Evolutionary conservation across 2,329 filamentous ascomycete genomes (phyloP).

Genomic region (Ambrosiella xylebori): DNA sequence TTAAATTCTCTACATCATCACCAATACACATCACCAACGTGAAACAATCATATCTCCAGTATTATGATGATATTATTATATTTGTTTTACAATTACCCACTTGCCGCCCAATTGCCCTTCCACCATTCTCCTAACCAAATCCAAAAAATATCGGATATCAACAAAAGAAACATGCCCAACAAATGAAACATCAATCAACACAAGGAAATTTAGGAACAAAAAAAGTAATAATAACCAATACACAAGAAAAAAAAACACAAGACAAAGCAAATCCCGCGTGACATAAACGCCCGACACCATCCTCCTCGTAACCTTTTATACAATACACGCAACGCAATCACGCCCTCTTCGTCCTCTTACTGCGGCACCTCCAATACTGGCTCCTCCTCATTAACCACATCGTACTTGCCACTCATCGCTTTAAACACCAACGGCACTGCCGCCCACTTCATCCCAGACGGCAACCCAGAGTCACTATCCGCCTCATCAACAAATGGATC

Average conservation of each 20-base stretch:
- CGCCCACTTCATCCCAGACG: constrained; percentile 36
- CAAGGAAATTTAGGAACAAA: no score
- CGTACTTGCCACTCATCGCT: constrained; percentile 60
- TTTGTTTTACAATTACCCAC: no score
- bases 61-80: no score
- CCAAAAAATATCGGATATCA: no score
- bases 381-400: constrained; percentile 24
- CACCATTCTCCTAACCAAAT: no score
- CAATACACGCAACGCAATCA: neutral
- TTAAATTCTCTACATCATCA: no score
- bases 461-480: constrained; percentile 14
- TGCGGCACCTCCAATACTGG: neutral
- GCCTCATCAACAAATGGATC: constrained; percentile 52
- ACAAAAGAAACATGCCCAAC: no score
- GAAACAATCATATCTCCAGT: no score
- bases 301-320: neutral
- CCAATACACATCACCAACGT: no score
- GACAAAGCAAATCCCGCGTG: neutral
- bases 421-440: constrained; percentile 49
- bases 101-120: no score
- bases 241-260: neutral
- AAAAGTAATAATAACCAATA: no score
- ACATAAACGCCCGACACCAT: neutral
- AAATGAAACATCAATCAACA: no score
- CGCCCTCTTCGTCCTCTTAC: neutral